A percentile compares a stretch with the other conserved stretches of the same genome.
phyloP scores from a whole-genome alignment of 345 rosid genomes.

The Euclidium syriacum region DNA sequence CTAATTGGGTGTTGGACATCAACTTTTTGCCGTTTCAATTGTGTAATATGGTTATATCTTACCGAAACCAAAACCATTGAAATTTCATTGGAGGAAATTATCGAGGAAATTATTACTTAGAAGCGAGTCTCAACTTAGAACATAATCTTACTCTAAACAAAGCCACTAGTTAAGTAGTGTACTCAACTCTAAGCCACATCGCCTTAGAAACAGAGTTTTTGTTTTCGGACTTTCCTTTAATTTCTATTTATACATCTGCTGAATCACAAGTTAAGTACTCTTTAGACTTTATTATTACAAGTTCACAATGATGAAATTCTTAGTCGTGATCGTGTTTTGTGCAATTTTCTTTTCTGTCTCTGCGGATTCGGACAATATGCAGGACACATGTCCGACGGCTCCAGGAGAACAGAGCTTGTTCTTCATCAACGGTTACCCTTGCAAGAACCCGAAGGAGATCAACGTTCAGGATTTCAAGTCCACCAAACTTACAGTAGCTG shows the following conservation, averaged over 20 bases:
- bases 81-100: not conserved
- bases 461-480: conserved; percentile 67
- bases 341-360: conserved; percentile 15
- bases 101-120: conserved; percentile 9
- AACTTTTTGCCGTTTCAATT: not conserved
- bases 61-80: conserved; percentile 4
- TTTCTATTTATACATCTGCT: not conserved
- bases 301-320: conserved; percentile 33
- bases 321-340: conserved; percentile 22
- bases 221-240: not conserved
- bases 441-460: conserved; percentile 51
- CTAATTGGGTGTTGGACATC: not conserved
- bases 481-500: conserved; percentile 36
- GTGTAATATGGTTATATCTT: not conserved
- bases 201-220: not conserved
- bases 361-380: conserved; percentile 49
- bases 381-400: conserved; percentile 65
- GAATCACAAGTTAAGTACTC: not conserved
- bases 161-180: conserved; percentile 27
- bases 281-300: not conserved
- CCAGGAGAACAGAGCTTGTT: conserved; percentile 9
- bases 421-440: conserved; percentile 75
- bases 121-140: conserved; percentile 22
- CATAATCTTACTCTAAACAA: conserved; percentile 19
- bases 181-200: conserved; percentile 30